Evolutionary conservation across 2,329 filamentous ascomycete species (phyloP).

Genomic region (Diaporthe aspalathi): DNA sequence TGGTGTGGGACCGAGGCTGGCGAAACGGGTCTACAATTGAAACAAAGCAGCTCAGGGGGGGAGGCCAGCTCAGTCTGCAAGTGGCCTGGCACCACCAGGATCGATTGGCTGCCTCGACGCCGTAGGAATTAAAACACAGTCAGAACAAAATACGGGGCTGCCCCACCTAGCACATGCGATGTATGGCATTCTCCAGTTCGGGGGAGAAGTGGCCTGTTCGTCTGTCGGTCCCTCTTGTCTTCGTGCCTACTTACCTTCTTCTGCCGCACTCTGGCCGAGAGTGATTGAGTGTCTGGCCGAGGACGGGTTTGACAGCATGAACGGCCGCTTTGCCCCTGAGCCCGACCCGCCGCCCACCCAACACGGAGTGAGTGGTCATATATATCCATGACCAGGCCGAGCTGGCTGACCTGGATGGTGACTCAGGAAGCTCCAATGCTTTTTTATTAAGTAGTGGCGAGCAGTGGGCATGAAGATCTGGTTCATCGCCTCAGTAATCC

Average conservation of each 20-base stretch:
- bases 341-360: not conserved
- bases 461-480: not conserved
- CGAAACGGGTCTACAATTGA: slow-evolving; percentile 21
- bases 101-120: slow-evolving; percentile 28
- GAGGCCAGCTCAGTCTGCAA: not conserved
- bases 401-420: slow-evolving; percentile 8
- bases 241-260: no score
- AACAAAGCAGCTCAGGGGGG: slow-evolving; percentile 14
- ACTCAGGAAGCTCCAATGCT: not conserved
- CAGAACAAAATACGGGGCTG: not conserved
- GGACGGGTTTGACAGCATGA: not conserved
- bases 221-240: no score
- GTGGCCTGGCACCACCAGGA: not conserved
- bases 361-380: not conserved
- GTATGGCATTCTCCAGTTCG: no score
- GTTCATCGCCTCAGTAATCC: slow-evolving; percentile 3
- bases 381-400: slow-evolving; percentile 15
- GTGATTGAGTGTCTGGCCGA: no score
- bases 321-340: not conserved
- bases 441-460: not conserved
- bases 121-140: not conserved
- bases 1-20: no score
- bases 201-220: no score
- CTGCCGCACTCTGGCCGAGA: slow-evolving; percentile 8
- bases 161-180: not conserved